Evolutionary conservation across 2,329 filamentous ascomycete species (phyloP).

Genomic region (Apiospora kogelbergensis): DNA sequence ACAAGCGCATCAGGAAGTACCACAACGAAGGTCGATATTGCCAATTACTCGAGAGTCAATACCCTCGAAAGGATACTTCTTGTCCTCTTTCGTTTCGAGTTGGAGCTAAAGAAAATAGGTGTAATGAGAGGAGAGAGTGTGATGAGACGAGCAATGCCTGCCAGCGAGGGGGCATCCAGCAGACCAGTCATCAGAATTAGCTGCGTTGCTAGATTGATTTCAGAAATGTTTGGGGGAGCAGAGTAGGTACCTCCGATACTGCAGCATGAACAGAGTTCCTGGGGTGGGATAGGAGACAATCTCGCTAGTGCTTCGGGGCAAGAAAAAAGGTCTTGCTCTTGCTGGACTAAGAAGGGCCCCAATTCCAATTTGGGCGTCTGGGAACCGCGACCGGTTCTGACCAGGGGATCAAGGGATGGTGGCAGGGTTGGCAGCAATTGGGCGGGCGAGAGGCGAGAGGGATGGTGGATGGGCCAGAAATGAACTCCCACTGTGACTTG

Average conservation of each 20-base stretch:
- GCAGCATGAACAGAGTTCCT: conserved; percentile 29
- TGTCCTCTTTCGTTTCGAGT: conserved; percentile 16
- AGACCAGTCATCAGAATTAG: not conserved
- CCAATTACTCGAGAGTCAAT: not conserved
- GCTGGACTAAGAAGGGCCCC: conserved; percentile 29
- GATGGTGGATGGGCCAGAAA: not conserved
- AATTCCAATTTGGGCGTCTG: conserved; percentile 15
- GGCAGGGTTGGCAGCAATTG: conserved; percentile 1
- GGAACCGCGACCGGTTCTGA: not conserved
- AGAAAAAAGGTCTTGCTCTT: conserved; percentile 23
- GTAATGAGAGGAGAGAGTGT: conserved; percentile 15
- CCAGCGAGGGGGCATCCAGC: conserved; percentile 12
- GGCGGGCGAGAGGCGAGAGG: not conserved
- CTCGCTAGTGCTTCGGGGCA: conserved; percentile 37
- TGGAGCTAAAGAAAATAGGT: conserved; percentile 11
- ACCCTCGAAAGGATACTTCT: not conserved
- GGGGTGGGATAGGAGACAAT: conserved; percentile 33
- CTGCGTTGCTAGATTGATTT: conserved; percentile 10
- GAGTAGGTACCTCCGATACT: not conserved
- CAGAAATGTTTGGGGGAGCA: conserved; percentile 22
- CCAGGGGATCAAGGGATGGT: conserved; percentile 1
- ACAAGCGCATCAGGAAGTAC: not conserved
- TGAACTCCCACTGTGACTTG: conserved; percentile 3
- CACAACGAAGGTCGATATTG: conserved; percentile 1
- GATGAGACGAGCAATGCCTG: conserved; percentile 16